phyloP scores from a whole-genome alignment of 2,329 filamentous ascomycete genomes.

The Metarhizium rileyi region DNA sequence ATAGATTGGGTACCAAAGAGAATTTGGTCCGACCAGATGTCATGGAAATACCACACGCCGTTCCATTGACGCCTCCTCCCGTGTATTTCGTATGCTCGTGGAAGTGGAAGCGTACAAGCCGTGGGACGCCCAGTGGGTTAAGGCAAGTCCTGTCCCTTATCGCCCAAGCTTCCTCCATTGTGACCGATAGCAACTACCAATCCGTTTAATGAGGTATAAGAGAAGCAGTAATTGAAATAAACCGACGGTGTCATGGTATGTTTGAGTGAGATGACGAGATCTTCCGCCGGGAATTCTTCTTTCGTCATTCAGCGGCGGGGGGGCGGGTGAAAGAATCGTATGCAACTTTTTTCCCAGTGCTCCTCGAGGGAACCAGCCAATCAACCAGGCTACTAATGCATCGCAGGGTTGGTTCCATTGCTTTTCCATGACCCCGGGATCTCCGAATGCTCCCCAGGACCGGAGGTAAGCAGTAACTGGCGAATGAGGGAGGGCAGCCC shows the following conservation, averaged over 20 bases:
- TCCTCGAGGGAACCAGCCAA: background rate
- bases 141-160: background rate
- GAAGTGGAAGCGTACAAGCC: background rate
- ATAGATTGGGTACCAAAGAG: constrained; percentile 1
- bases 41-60: constrained; percentile 2
- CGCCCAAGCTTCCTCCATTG: background rate
- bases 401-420: background rate
- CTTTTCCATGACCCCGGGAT: background rate
- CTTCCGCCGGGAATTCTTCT: no score
- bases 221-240: background rate
- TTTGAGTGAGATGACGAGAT: background rate
- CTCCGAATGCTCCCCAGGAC: background rate
- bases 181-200: no score
- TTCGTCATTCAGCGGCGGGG: background rate
- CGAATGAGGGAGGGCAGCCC: background rate
- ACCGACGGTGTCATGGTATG: background rate
- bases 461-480: background rate
- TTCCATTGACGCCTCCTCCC: background rate
- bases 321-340: background rate
- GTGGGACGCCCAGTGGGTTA: background rate
- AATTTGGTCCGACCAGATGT: constrained; percentile 1
- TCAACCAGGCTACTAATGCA: background rate
- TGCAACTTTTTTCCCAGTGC: background rate
- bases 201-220: background rate
- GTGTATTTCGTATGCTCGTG: background rate